Percentiles rank a stretch among this genome's conserved stretches.
These are phyloP conservation scores for Pestalotiopsis fici DNA, from an alignment of 2,329 filamentous ascomycete genomes.

Conservation along the genomic window DNA sequence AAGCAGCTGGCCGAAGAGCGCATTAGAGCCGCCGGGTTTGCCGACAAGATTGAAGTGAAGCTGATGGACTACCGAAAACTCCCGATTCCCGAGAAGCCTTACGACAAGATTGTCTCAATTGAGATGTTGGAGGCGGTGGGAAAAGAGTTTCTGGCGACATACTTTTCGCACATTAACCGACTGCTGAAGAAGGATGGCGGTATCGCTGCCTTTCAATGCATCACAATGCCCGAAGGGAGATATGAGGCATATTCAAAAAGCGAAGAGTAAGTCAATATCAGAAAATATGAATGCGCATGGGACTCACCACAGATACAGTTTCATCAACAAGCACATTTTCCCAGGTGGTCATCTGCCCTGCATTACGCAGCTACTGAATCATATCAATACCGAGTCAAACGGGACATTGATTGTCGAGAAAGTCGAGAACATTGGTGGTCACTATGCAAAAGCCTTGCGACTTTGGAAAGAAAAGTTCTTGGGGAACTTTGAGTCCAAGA, in stretches of 20 bases:
- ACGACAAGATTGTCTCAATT: conserved; percentile 73
- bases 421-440: conserved; percentile 72
- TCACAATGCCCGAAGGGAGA: conserved; percentile 72
- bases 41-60: conserved; percentile 62
- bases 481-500: conserved; percentile 59
- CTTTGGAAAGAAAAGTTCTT: conserved; percentile 70
- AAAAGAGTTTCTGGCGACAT: conserved; percentile 65
- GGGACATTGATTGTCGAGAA: conserved; percentile 66
- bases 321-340: conserved; percentile 78
- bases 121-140: conserved; percentile 80
- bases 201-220: conserved; percentile 73
- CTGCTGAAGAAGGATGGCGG: conserved; percentile 67
- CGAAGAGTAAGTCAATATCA: conserved; percentile 55
- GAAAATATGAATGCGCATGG: neutral
- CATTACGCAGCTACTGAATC: conserved; percentile 54
- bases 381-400: conserved; percentile 61
- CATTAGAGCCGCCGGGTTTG: conserved; percentile 61
- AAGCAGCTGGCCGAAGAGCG: conserved; percentile 67
- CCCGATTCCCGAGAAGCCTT: conserved; percentile 52
- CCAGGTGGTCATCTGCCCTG: conserved; percentile 72
- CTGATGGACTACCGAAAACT: conserved; percentile 70
- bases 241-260: conserved; percentile 67
- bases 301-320: conserved; percentile 37
- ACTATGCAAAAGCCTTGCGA: conserved; percentile 70
- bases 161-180: conserved; percentile 65